phyloP scores from a whole-genome alignment of 1,139 yeast species.

The Geotrichum carabidarum region DNA sequence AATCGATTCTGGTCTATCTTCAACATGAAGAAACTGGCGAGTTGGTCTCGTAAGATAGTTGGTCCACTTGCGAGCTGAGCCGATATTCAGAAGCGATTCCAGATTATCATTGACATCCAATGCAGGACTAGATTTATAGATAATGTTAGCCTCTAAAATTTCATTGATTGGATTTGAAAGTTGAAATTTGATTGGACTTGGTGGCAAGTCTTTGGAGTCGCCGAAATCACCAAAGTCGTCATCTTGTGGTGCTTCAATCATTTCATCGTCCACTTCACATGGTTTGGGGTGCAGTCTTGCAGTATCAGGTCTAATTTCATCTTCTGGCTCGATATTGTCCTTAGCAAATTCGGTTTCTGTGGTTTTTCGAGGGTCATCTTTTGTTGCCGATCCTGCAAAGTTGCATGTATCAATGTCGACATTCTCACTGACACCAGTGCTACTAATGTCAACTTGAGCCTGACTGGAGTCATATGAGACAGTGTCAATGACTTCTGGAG shows the following conservation, averaged over 20 bases:
- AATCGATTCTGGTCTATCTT: slow-evolving; percentile 26
- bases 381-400: too few species aligned
- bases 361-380: background rate
- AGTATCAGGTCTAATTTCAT: background rate
- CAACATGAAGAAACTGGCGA: slow-evolving; percentile 29
- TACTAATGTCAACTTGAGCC: too few species aligned
- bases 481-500: too few species aligned
- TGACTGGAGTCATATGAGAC: too few species aligned
- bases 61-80: slow-evolving; percentile 27
- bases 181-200: background rate
- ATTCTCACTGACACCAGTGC: background rate
- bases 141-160: slow-evolving; percentile 5
- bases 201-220: background rate
- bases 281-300: background rate
- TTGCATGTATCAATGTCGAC: background rate
- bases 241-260: background rate
- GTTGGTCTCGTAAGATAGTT: slow-evolving; percentile 31
- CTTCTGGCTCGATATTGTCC: background rate
- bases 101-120: slow-evolving; percentile 1
- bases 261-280: background rate
- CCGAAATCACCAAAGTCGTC: background rate
- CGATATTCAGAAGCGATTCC: slow-evolving; percentile 8
- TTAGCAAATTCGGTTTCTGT: background rate
- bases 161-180: background rate
- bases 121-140: slow-evolving; percentile 13